Conservation (phyloP, 768 basidiomycete species). For the Chalciporus chontae region DNA sequence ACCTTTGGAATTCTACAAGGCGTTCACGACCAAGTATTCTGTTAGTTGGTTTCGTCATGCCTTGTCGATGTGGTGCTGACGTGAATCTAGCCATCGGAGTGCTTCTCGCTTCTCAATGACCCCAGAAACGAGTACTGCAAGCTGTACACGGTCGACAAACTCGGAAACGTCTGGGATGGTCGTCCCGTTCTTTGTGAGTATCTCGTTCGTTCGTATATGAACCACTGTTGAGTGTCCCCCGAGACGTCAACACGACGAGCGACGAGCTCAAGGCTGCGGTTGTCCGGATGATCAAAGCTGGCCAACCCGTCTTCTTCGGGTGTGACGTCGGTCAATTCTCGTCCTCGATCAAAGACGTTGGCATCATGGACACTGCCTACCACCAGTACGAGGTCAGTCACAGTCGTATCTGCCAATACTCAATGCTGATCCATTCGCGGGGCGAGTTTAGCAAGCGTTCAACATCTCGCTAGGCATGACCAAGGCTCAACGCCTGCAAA, state of each 20-base stretch:
- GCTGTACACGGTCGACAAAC: conserved; percentile 87
- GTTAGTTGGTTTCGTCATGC: conserved; percentile 34
- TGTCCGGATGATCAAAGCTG: conserved; percentile 82
- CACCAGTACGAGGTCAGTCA: conserved; percentile 71
- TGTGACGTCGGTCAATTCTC: conserved; percentile 93
- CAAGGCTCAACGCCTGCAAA: conserved; percentile 82
- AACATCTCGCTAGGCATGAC: conserved; percentile 74
- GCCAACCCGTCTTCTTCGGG: conserved; percentile 91
- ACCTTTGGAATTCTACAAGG: conserved; percentile 73
- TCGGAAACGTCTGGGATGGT: conserved; percentile 91
- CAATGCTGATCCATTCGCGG: conserved; percentile 3
- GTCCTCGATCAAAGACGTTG: conserved; percentile 48
- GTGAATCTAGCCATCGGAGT: conserved; percentile 53
- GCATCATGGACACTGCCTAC: conserved; percentile 84
- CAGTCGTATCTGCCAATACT: background rate
- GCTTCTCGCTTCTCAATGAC: conserved; percentile 93
- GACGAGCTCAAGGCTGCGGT: conserved; percentile 79
- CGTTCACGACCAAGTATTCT: conserved; percentile 54
- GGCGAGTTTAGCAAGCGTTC: conserved; percentile 61
- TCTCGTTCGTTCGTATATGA: background rate
- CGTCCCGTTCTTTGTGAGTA: conserved; percentile 76
- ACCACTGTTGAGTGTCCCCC: background rate
- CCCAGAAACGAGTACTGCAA: conserved; percentile 81
- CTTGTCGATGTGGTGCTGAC: background rate
- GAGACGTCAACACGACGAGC: conserved; percentile 88